phyloP scores from a whole-genome alignment of 345 rosid species.

The Acer campestre region DNA sequence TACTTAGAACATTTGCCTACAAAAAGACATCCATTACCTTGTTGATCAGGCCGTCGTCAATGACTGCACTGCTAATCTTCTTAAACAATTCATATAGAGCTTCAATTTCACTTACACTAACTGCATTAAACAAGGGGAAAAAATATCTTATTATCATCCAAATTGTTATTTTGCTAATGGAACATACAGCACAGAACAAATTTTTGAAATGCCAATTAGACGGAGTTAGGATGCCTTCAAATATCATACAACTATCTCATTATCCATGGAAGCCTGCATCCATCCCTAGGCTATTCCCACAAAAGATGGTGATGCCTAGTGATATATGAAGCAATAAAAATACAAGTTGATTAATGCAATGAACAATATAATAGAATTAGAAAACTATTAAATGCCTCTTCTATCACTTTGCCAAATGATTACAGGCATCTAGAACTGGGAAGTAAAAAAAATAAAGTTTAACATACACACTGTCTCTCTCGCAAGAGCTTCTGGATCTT shows the following conservation, averaged over 20 bases:
- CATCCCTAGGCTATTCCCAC: neutral
- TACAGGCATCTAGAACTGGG: conserved; percentile 20
- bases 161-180: conserved; percentile 4
- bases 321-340: neutral
- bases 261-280: neutral
- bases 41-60: conserved; percentile 92
- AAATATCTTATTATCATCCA: conserved; percentile 17
- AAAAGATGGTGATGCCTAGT: neutral
- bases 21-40: conserved; percentile 50
- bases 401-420: neutral
- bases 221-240: neutral
- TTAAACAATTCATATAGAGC: conserved; percentile 92
- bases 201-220: conserved; percentile 1
- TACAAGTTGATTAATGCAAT: neutral
- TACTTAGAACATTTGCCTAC: neutral
- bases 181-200: neutral
- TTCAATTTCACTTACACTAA: conserved; percentile 92
- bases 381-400: neutral
- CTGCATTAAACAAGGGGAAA: conserved; percentile 42
- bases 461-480: conserved; percentile 85
- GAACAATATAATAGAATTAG: neutral
- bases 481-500: conserved; percentile 80
- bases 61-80: conserved; percentile 94
- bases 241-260: conserved; percentile 10
- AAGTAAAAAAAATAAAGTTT: conserved; percentile 3